Conservation (phyloP, 2,329 filamentous ascomycete genomes). For the Cytospora piceicola region DNA sequence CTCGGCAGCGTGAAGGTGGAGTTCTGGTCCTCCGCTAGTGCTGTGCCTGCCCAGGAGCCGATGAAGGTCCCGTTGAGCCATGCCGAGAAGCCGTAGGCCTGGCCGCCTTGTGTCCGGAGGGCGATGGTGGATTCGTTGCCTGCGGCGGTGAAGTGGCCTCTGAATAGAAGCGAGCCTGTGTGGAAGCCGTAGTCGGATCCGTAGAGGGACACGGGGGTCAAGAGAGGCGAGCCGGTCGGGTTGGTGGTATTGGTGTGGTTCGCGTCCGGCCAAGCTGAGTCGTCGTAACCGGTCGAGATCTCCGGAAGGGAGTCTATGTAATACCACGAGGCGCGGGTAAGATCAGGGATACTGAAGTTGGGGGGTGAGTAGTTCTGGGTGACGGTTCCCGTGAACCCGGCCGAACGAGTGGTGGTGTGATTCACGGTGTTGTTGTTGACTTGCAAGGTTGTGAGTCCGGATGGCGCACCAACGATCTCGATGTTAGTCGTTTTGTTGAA, state of each 20-base stretch:
- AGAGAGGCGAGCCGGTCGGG: conserved; percentile 61
- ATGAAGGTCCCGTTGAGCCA: conserved; percentile 65
- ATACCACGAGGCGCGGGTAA: conserved; percentile 67
- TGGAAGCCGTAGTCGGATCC: conserved; percentile 72
- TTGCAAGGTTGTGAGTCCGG: conserved; percentile 48
- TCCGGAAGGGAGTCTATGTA: conserved; percentile 74
- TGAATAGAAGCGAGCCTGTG: conserved; percentile 66
- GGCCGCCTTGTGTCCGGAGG: conserved; percentile 64
- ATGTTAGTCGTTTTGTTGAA: conserved; percentile 70
- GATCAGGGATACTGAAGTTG: conserved; percentile 57
- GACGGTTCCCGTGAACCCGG: conserved; percentile 50
- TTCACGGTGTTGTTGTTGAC: conserved; percentile 43
- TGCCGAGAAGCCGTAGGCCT: conserved; percentile 64
- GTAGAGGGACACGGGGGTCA: conserved; percentile 68
- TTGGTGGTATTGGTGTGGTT: conserved; percentile 57
- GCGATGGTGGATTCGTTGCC: conserved; percentile 60
- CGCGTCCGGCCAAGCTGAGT: conserved; percentile 67
- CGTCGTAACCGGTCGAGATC: conserved; percentile 65
- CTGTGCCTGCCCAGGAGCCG: conserved; percentile 63
- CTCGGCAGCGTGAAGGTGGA: conserved; percentile 58
- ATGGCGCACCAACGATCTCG: conserved; percentile 68
- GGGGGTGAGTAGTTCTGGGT: conserved; percentile 52
- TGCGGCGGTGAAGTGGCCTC: conserved; percentile 64
- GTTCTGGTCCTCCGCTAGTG: conserved; percentile 52
- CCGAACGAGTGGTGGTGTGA: conserved; percentile 51